phyloP scores from a whole-genome alignment of 352 stramenopile species.

The Phytopythium cucurbitacearum region DNA sequence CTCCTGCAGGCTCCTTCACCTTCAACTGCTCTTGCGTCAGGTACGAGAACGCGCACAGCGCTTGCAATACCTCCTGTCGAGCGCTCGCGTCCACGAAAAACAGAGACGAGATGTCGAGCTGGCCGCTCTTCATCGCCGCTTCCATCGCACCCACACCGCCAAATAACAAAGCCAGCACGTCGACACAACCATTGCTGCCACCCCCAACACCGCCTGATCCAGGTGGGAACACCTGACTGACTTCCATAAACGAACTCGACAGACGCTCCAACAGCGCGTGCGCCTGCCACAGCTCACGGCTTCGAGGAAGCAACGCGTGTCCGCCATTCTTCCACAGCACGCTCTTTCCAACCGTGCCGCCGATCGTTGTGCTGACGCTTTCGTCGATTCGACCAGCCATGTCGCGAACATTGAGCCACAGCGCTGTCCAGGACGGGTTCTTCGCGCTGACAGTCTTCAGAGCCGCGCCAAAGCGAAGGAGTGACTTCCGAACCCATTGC shows the following conservation, averaged over 20 bases:
- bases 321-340: conserved; percentile 93
- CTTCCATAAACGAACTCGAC: conserved; percentile 56
- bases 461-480: conserved; percentile 26
- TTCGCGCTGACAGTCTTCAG: conserved; percentile 10
- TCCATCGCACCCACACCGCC: conserved; percentile 71
- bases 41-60: conserved; percentile 79
- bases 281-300: conserved; percentile 57
- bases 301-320: conserved; percentile 73
- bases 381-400: conserved; percentile 72
- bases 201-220: too few species aligned
- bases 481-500: conserved; percentile 70
- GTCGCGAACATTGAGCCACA: conserved; percentile 50
- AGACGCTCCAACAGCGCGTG: conserved; percentile 64
- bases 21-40: conserved; percentile 48
- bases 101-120: conserved; percentile 66
- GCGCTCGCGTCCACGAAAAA: conserved; percentile 67
- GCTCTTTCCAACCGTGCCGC: conserved; percentile 62
- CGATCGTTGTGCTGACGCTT: conserved; percentile 68
- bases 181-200: conserved; percentile 34
- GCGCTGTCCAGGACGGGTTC: conserved; percentile 11
- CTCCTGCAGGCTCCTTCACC: neutral
- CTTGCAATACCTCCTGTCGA: conserved; percentile 71
- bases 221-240: conserved; percentile 16
- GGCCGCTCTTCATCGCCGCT: conserved; percentile 71
- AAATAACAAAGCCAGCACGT: conserved; percentile 74